Base-by-base conservation (phyloP, 495 filamentous ascomycete species). In the Cercophora samala region DNA sequence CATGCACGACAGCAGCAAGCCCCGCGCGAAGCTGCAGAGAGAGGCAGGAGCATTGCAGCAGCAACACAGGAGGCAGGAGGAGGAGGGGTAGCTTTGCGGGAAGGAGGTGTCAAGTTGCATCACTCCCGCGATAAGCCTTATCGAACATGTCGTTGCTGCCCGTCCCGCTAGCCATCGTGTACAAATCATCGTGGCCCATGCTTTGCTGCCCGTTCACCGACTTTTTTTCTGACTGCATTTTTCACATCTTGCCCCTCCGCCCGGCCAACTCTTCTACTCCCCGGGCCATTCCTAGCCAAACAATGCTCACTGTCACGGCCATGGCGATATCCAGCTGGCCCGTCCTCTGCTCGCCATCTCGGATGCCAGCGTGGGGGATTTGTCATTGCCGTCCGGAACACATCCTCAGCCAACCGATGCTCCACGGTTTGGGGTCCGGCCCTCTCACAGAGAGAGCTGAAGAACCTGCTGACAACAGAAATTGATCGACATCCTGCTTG, bases 1-100 rank as follows among this genome's bases (percentile, higher is more conserved):
- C 52, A 69, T 72, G 70, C 67, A 68, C 63, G 67, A 67, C 67
- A 69, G 67, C 64, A 59, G 55, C 53, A 66, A 55, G 66, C 65
- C 67, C 70, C 67, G 59, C 67, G n/a, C 63, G 42, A 54, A 52
- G 51, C 66, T 26, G 59, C 53, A 58, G 13, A 54, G 64, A 62
- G 58, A 65, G 68, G 60, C 53, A 64, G 32, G 15, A 21, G n/a
- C n/a, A 19, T 56, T 9, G 6, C 18, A 56, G 17, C 52, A 22
- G 23, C 25, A 19, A 21, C 2, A 8, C 32, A 24, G 22, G 58
- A 55, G 21, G 66, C 51, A 65, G 67, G 62, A 42, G 26, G 37
- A 25, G 66, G 53, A 13, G 25, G 22, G 23, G 17, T 21, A 32
- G n/a, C 37, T 46, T 17, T 46, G 37, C 1, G 37, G 37, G 37